Conservation (phyloP, 257 asterid species). For the Fraxinus anomala region DNA sequence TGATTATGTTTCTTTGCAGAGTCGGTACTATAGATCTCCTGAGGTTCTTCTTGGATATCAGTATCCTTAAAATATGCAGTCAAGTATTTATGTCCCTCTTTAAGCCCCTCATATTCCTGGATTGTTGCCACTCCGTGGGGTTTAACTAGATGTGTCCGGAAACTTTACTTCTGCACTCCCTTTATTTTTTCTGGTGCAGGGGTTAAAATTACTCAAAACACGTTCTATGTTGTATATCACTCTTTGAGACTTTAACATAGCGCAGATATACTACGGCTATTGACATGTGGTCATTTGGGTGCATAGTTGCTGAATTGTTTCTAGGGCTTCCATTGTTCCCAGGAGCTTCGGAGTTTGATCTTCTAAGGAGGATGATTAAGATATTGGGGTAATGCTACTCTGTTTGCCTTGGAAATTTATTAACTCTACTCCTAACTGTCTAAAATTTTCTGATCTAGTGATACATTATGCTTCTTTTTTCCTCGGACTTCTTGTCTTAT, state of each 20-base stretch:
- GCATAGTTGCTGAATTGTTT: slow-evolving; percentile 96
- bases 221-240: slow-evolving; percentile 30
- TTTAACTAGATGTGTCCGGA: background rate
- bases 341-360: slow-evolving; percentile 98
- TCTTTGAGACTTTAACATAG: slow-evolving; percentile 54
- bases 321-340: slow-evolving; percentile 96
- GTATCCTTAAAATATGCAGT: slow-evolving; percentile 65
- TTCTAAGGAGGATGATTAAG: slow-evolving; percentile 89
- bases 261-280: slow-evolving; percentile 90
- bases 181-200: background rate
- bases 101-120: background rate
- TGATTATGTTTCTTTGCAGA: slow-evolving; percentile 55
- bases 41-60: slow-evolving; percentile 99
- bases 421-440: slow-evolving; percentile 7
- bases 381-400: slow-evolving; percentile 73
- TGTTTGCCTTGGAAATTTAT: slow-evolving; percentile 21
- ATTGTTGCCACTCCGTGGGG: background rate
- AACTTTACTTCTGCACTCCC: slow-evolving; percentile 1
- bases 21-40: slow-evolving; percentile 98
- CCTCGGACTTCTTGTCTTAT: background rate
- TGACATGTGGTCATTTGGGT: slow-evolving; percentile 99
- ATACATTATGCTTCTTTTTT: slow-evolving; percentile 13
- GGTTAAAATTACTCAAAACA: slow-evolving; percentile 4
- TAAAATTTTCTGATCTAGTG: slow-evolving; percentile 22
- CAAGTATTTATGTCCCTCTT: background rate